These are phyloP conservation scores for Aspergillus carlsbadensis DNA, from an alignment of 495 filamentous ascomycete species.

Conservation along the genomic window DNA sequence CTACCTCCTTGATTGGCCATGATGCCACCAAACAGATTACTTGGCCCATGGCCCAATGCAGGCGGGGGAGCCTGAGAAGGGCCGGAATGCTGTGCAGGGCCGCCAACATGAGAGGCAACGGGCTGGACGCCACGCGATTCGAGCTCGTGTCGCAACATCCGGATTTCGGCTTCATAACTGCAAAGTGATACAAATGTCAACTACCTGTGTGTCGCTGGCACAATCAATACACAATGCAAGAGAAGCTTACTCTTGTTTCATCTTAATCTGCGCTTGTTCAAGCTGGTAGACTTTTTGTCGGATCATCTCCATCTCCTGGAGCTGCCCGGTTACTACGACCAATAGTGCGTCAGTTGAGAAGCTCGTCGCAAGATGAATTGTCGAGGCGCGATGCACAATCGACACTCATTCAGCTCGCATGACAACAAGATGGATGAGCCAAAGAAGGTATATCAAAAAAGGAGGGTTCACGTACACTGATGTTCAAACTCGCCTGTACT, in stretches of 20 bases:
- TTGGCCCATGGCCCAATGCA: constrained; percentile 85
- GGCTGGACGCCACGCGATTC: constrained; percentile 77
- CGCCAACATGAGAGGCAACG: constrained; percentile 61
- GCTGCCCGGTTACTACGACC: constrained; percentile 78
- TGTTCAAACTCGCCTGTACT: constrained; percentile 80
- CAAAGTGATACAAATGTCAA: constrained; percentile 4
- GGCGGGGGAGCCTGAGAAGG: constrained; percentile 80
- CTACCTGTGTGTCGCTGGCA: not conserved
- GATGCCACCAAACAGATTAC: constrained; percentile 90
- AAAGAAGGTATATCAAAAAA: too few relatives aligned
- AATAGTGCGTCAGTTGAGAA: constrained; percentile 29
- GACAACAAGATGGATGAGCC: not conserved
- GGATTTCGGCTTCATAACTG: constrained; percentile 93
- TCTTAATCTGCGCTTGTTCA: constrained; percentile 78
- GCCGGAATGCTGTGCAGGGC: constrained; percentile 67
- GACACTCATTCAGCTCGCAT: not conserved
- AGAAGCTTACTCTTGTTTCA: constrained; percentile 81
- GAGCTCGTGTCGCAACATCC: constrained; percentile 80
- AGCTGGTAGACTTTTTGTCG: constrained; percentile 86
- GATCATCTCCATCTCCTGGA: constrained; percentile 90
- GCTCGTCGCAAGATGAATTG: not conserved
- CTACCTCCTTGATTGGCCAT: constrained; percentile 89
- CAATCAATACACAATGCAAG: not conserved
- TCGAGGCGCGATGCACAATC: not conserved
- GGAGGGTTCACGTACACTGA: constrained; percentile 66